These are phyloP conservation scores for Emericellopsis atlantica DNA, from an alignment of 2,329 filamentous ascomycete genomes.

Conservation along the genomic window DNA sequence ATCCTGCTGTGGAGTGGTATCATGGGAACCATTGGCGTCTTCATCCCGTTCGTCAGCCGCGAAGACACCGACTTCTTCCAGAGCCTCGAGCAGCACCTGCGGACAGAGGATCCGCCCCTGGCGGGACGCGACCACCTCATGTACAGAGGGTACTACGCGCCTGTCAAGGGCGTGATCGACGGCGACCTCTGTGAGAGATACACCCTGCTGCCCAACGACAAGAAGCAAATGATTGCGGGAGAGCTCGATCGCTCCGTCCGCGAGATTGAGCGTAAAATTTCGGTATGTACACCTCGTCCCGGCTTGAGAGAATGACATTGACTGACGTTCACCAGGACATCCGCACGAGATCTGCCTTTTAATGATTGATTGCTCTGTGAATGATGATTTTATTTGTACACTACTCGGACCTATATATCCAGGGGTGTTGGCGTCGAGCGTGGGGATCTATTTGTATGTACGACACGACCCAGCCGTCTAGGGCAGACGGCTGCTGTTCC, in stretches of 20 bases:
- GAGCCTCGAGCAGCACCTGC: conserved; percentile 76
- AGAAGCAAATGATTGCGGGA: conserved; percentile 88
- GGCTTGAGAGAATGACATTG: neutral
- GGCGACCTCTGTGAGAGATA: conserved; percentile 93
- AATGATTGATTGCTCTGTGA: conserved; percentile 10
- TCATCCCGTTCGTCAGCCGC: conserved; percentile 82
- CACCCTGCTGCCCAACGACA: conserved; percentile 69
- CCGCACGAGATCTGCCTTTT: conserved; percentile 47
- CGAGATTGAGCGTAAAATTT: conserved; percentile 94
- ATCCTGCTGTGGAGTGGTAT: conserved; percentile 88
- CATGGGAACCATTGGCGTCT: conserved; percentile 85
- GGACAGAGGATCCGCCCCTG: conserved; percentile 74
- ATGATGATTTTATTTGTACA: neutral
- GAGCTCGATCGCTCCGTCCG: conserved; percentile 83
- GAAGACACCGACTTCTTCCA: conserved; percentile 98
- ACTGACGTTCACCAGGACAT: conserved; percentile 32
- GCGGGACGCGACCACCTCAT: conserved; percentile 91
- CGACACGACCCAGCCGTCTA: neutral
- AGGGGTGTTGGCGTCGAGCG: conserved; percentile 2
- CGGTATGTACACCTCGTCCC: conserved; percentile 27
- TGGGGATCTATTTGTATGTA: neutral
- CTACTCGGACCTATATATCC: conserved; percentile 9
- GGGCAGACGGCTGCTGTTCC: neutral
- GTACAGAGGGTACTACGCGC: conserved; percentile 90
- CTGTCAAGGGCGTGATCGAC: conserved; percentile 93